phyloP scores from a whole-genome alignment of 352 stramenopile genomes.

The Phytophthora macrochlamydospora region DNA sequence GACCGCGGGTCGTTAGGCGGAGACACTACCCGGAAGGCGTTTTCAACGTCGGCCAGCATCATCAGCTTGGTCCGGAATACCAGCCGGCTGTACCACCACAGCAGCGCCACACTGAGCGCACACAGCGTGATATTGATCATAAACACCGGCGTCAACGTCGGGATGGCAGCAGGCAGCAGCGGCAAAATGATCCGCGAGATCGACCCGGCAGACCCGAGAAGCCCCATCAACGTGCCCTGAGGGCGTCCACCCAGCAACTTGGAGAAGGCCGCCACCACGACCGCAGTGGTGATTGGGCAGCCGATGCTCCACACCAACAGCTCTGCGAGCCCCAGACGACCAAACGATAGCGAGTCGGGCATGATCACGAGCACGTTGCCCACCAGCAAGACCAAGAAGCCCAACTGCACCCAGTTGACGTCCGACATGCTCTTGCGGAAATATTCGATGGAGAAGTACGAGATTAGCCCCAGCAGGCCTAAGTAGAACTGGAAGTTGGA shows the following conservation, averaged over 20 bases:
- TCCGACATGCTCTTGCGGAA: conserved; percentile 73
- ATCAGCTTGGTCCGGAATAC: conserved; percentile 58
- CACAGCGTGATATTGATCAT: conserved; percentile 74
- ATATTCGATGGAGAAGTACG: conserved; percentile 83
- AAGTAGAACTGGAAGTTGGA: conserved; percentile 88
- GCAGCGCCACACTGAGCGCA: conserved; percentile 52
- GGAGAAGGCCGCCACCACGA: conserved; percentile 77
- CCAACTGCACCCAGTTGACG: conserved; percentile 72
- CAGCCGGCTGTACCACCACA: conserved; percentile 75
- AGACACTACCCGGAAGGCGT: conserved; percentile 28
- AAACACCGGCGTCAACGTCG: conserved; percentile 74
- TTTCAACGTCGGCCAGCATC: conserved; percentile 51
- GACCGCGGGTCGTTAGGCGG: conserved; percentile 46
- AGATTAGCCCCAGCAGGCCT: conserved; percentile 69
- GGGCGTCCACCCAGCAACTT: conserved; percentile 76
- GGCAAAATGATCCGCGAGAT: conserved; percentile 79
- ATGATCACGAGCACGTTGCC: conserved; percentile 66
- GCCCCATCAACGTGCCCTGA: conserved; percentile 81
- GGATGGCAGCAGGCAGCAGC: conserved; percentile 59
- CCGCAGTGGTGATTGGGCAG: conserved; percentile 77
- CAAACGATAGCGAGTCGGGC: conserved; percentile 51
- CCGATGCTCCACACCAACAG: conserved; percentile 85
- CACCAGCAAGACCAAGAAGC: conserved; percentile 64
- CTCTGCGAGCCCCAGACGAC: conserved; percentile 53
- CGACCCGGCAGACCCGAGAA: conserved; percentile 75